Percentiles rank a stretch among this genome's conserved stretches.
Conservation (phyloP, 768 basidiomycete genomes). For the Coprinopsis strossmayeri region DNA sequence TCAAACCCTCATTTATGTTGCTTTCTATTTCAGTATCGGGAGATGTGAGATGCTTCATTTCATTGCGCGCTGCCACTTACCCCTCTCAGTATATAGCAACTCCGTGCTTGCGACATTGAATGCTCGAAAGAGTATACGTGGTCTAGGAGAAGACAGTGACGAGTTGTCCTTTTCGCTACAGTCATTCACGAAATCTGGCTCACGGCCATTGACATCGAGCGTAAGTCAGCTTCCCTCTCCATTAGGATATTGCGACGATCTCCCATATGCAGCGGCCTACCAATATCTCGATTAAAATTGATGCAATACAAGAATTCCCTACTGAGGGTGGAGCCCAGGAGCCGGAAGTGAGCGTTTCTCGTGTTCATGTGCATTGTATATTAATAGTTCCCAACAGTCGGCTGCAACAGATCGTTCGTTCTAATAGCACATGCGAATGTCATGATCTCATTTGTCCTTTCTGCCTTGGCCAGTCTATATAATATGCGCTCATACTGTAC, state of each 20-base stretch:
- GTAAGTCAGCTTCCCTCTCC: conserved; percentile 18
- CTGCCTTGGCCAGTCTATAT: conserved; percentile 5
- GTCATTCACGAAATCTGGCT: conserved; percentile 30
- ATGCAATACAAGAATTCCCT: conserved; percentile 47
- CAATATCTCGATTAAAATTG: conserved; percentile 59
- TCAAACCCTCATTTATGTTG: conserved; percentile 47
- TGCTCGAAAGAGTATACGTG: conserved; percentile 37
- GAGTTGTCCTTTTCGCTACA: conserved; percentile 43
- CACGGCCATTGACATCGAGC: conserved; percentile 19
- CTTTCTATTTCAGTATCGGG: conserved; percentile 52
- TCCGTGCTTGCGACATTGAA: conserved; percentile 50
- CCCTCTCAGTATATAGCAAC: conserved; percentile 42
- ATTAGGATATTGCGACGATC: conserved; percentile 4
- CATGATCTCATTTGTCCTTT: not conserved
- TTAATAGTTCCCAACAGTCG: conserved; percentile 13
- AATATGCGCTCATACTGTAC: not conserved
- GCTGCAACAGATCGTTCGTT: conserved; percentile 17
- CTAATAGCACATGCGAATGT: conserved; percentile 11
- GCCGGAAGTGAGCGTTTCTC: conserved; percentile 19
- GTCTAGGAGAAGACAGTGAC: conserved; percentile 37
- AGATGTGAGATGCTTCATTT: conserved; percentile 28
- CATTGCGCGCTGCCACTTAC: not conserved
- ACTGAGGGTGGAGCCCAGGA: conserved; percentile 27
- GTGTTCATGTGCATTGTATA: not conserved
- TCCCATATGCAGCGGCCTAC: conserved; percentile 28